These are phyloP conservation scores for Fomitopsis serialis DNA, from an alignment of 768 basidiomycete species.

Conservation along the genomic window DNA sequence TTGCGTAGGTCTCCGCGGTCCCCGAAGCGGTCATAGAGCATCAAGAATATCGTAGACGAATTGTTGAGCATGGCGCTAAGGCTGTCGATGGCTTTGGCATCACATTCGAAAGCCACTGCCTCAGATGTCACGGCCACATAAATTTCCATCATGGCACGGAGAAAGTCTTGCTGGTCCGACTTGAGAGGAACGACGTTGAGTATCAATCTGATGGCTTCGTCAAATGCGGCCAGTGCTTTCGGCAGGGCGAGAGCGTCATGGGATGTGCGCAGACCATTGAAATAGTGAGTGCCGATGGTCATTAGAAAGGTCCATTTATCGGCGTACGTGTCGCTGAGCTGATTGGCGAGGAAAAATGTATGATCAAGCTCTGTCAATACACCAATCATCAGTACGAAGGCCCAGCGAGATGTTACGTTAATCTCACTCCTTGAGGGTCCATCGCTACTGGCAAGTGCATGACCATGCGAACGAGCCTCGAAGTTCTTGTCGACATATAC, in stretches of 20 bases:
- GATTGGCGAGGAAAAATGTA: not conserved
- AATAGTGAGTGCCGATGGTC: not conserved
- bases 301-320: not conserved
- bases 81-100: not conserved
- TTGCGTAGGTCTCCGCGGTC: not conserved
- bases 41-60: not conserved
- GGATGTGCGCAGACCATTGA: not conserved
- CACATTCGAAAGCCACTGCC: not conserved
- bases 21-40: not conserved
- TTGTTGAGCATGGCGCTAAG: not conserved
- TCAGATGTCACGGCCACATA: not conserved
- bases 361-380: not conserved
- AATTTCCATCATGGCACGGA: not conserved
- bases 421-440: too few relatives aligned
- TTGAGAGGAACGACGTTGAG: not conserved
- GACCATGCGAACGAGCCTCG: too few relatives aligned
- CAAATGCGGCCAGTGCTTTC: not conserved
- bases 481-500: too few relatives aligned
- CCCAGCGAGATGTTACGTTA: too few relatives aligned
- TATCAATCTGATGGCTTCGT: not conserved
- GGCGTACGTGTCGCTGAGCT: not conserved
- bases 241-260: not conserved
- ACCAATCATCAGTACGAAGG: not conserved
- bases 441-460: too few relatives aligned
- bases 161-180: not conserved